Evolutionary conservation across 2,329 filamentous ascomycete species (phyloP).

Genomic region (Phoma sp.): DNA sequence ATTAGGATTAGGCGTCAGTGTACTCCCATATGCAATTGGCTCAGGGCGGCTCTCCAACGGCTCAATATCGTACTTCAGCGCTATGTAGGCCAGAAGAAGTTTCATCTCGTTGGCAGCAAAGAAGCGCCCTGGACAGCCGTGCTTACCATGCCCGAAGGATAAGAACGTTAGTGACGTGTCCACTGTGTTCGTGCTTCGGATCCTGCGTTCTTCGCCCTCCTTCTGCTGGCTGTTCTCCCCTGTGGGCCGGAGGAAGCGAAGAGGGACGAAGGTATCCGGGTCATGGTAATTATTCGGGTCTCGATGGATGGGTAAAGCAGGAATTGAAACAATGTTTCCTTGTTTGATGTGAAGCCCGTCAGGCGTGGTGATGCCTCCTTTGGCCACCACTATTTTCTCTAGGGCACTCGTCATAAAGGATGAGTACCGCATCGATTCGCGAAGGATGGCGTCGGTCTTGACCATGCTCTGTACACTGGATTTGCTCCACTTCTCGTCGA

Average conservation of each 20-base stretch:
- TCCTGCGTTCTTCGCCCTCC: not conserved
- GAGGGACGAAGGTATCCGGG: not conserved
- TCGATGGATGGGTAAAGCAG: not conserved
- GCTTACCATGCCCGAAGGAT: not conserved
- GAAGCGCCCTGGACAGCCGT: not conserved
- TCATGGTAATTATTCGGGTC: not conserved
- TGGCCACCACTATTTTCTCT: no score
- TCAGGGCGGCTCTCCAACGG: not conserved
- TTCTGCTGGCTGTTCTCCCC: not conserved
- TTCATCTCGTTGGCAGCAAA: not conserved
- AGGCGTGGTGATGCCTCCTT: not conserved
- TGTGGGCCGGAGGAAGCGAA: not conserved
- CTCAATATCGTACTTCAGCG: not conserved
- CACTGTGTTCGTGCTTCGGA: not conserved
- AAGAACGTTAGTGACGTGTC: not conserved
- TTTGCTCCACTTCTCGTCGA: conserved; percentile 1
- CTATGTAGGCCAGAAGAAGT: conserved; percentile 1
- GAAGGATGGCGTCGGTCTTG: not conserved
- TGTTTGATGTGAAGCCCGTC: not conserved
- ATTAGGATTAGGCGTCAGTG: not conserved
- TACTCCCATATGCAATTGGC: not conserved
- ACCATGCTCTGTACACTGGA: not conserved
- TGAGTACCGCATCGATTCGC: conserved; percentile 1
- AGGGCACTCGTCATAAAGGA: not conserved
- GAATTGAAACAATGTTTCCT: not conserved